Percentiles rank a stretch among this genome's conserved stretches.
Evolutionary conservation across 768 basidiomycete species (phyloP).

Genomic region (Russula griseocarnosa): DNA sequence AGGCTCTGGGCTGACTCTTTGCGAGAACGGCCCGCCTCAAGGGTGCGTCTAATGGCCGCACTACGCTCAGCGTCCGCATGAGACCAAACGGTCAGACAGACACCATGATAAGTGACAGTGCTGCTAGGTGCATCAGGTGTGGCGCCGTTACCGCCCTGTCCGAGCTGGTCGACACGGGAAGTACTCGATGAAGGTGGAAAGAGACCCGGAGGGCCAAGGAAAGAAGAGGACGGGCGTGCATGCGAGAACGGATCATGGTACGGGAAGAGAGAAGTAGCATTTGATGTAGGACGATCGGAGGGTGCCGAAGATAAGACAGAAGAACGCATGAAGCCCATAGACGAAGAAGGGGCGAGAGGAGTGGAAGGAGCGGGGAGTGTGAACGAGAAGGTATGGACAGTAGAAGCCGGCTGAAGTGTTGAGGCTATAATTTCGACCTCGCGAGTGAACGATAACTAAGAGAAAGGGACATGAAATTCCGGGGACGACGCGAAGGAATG

Average conservation of each 20-base stretch:
- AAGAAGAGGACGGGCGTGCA: constrained; percentile 72
- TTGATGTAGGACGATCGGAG: constrained; percentile 47
- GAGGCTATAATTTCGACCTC: constrained; percentile 94
- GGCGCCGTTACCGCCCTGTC: constrained; percentile 1
- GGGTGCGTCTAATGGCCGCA: constrained; percentile 74
- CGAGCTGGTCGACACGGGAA: constrained; percentile 27
- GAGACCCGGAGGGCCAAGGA: constrained; percentile 71
- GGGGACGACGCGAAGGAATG: neutral
- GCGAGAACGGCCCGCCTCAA: constrained; percentile 72
- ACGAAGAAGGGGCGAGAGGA: constrained; percentile 69
- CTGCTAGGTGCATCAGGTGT: constrained; percentile 33
- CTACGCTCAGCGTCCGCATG: constrained; percentile 89
- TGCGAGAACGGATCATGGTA: constrained; percentile 71
- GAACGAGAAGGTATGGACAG: constrained; percentile 90
- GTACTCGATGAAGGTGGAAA: constrained; percentile 37
- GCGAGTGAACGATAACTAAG: constrained; percentile 81
- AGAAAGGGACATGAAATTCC: neutral
- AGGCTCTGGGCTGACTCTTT: constrained; percentile 78
- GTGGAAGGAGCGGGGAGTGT: constrained; percentile 72
- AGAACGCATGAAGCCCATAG: constrained; percentile 65
- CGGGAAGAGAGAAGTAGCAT: constrained; percentile 67
- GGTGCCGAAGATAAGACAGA: constrained; percentile 62
- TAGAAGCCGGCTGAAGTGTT: constrained; percentile 89
- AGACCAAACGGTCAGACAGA: constrained; percentile 93
- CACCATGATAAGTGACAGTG: constrained; percentile 79